Evolutionary conservation across 306 rosid species (phyloP).

Genomic region (Malus sieversii): DNA sequence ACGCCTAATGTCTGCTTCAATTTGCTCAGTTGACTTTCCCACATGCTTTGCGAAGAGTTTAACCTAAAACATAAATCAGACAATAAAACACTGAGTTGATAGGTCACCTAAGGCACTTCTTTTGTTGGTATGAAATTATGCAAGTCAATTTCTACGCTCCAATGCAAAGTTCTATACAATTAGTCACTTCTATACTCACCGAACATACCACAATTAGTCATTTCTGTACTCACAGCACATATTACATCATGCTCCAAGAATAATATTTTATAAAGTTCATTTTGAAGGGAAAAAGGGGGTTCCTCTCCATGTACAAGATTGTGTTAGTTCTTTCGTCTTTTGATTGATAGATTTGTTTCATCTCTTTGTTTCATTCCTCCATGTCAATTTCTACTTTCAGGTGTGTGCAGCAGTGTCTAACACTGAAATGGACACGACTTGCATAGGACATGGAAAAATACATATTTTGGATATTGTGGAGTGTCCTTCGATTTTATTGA

Average conservation of each 20-base stretch:
- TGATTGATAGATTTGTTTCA: background rate
- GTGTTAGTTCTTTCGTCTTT: background rate
- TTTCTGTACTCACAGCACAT: background rate
- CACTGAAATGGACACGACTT: background rate
- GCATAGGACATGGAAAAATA: background rate
- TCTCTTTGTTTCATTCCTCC: background rate
- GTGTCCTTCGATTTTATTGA: background rate
- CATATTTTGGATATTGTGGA: background rate
- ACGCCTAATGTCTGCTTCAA: constrained; percentile 75
- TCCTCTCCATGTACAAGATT: background rate
- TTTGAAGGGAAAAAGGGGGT: background rate
- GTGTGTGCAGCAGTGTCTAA: background rate
- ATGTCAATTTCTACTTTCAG: background rate
- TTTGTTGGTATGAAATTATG: background rate
- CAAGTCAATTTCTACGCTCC: background rate
- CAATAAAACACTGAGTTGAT: background rate
- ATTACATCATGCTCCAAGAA: background rate
- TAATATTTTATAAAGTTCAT: background rate
- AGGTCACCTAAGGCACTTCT: constrained; percentile 1
- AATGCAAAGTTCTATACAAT: background rate
- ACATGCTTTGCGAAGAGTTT: constrained; percentile 67
- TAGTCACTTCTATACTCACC: background rate
- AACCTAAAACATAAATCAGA: constrained; percentile 43
- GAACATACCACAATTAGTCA: background rate
- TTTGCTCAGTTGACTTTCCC: constrained; percentile 71